Base-by-base conservation (phyloP, 192 early-diverging fungal genomes). In the Rhizoclosmatium globosum region DNA sequence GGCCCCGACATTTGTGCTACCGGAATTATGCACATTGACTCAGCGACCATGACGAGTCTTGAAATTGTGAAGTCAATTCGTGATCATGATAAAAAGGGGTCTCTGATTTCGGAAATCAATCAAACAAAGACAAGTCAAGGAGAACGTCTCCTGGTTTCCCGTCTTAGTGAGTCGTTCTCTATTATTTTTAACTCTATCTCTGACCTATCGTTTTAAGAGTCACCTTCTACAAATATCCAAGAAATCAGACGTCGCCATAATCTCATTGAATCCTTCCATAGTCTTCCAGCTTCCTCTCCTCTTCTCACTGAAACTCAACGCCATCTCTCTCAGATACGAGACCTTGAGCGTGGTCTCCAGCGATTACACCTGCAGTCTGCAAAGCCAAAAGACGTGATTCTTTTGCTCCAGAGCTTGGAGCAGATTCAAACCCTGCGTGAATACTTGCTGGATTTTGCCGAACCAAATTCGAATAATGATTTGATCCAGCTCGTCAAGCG, bases 51-150 rank as follows among this genome's bases (percentile, higher is more conserved):
- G 71, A 81, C 83, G 62, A 91, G 96, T 4, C 83, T 98, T 15
- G 95, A 97, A 68, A 80, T 98, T 6, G 79, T 93, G 3, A 82
- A 84, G 13, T 91, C 91, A 13, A 71, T 92, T 17, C 66, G 80
- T 19, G 78, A 84, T 9, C 44, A 61, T 15, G 64, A 21, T 64
- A 80, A 42, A 80, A 85, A 77, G 43, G 92, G 91, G 3, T 93
- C 93, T 69, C 74, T 98, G 56, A 56, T 97, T 2, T 65, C 86
- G 39, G 86, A 91, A 19, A 85, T 98, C 48, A 92, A 96, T 78
- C 81, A 84, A 47, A 98, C 97, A 1, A 88, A 88, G 47, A 97
- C 97, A 13, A 90, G 88, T 44, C 91, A 92, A 0, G 97, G 97
- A 2, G 85, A 87, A 3, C 83, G 97, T 11, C 80, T 95, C 43